These are phyloP conservation scores for Pythium phragmiticola DNA, from an alignment of 352 stramenopile genomes.

Conservation along the genomic window DNA sequence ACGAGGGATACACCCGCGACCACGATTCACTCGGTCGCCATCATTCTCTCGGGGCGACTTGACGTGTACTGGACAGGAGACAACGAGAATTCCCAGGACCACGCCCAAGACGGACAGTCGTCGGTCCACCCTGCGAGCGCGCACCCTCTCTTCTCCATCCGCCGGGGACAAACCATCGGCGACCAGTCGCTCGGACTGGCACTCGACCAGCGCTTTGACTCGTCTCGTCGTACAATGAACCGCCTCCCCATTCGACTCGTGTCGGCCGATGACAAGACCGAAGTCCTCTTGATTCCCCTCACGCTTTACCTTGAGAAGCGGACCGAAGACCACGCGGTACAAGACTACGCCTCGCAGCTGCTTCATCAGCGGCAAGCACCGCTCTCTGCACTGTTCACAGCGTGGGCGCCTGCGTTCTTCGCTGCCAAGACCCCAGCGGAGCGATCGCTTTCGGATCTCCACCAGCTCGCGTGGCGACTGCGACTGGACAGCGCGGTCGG, in stretches of 20 bases:
- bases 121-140: neutral
- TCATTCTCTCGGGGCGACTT: conserved; percentile 43
- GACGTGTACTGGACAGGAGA: conserved; percentile 43
- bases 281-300: conserved; percentile 44
- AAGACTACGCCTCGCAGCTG: conserved; percentile 31
- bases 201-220: conserved; percentile 31
- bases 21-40: conserved; percentile 25
- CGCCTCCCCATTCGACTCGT: conserved; percentile 33
- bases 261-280: conserved; percentile 40
- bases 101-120: neutral
- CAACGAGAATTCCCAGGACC: neutral
- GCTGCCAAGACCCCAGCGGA: conserved; percentile 7
- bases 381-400: neutral
- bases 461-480: conserved; percentile 33
- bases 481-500: conserved; percentile 31
- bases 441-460: conserved; percentile 25
- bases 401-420: conserved; percentile 24
- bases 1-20: neutral
- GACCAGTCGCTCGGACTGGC: conserved; percentile 56
- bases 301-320: conserved; percentile 37
- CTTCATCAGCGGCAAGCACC: neutral
- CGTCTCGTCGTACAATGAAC: neutral
- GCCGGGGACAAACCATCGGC: conserved; percentile 45
- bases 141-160: conserved; percentile 30
- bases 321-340: conserved; percentile 39